Evolutionary conservation across 345 rosid species (phyloP).

Genomic region (Lumnitzera littorea): DNA sequence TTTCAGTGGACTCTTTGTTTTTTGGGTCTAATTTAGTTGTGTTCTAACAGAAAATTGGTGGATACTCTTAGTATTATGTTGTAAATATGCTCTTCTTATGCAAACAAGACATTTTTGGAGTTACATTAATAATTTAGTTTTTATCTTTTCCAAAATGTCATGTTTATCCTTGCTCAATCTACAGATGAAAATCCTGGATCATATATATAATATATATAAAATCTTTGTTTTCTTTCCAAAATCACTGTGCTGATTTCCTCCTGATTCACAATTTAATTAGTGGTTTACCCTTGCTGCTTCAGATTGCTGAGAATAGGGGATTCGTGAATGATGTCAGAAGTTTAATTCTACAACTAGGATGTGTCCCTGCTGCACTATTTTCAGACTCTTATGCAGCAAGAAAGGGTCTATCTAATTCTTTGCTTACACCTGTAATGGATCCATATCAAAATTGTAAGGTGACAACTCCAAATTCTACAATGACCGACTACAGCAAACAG

Average conservation of each 20-base stretch:
- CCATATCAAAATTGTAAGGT: slow-evolving; percentile 20
- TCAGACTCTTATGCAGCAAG: slow-evolving; percentile 36
- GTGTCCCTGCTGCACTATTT: slow-evolving; percentile 62
- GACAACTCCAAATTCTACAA: slow-evolving; percentile 7
- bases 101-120: no score
- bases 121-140: no score
- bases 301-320: slow-evolving; percentile 79
- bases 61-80: no score
- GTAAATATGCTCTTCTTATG: no score
- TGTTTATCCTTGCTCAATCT: no score
- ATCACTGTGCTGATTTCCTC: neutral
- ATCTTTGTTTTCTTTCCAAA: no score
- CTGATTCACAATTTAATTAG: neutral
- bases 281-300: slow-evolving; percentile 18
- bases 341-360: slow-evolving; percentile 70
- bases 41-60: no score
- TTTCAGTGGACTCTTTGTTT: no score
- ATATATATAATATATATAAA: no score
- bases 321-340: slow-evolving; percentile 70
- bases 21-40: no score
- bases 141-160: no score
- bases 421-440: slow-evolving; percentile 21
- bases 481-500: slow-evolving; percentile 30
- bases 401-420: slow-evolving; percentile 42
- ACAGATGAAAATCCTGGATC: no score